phyloP scores from a whole-genome alignment of 83 land plant genomes.

The Diphasiastrum complanatum region DNA sequence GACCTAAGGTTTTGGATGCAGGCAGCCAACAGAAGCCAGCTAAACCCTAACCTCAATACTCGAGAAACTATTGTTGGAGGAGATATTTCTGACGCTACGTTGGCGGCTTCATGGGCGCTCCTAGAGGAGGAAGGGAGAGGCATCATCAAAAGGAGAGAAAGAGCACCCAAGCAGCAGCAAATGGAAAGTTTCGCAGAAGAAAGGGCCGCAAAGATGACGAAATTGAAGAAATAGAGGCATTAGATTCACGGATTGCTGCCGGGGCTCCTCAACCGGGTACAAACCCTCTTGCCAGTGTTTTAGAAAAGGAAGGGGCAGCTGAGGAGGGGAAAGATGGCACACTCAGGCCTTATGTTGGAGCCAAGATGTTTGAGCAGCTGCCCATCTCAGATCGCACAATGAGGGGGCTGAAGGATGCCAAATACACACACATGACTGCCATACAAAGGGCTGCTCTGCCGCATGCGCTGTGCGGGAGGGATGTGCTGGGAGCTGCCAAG shows the following conservation, averaged over 20 bases:
- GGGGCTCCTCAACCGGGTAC: constrained; percentile 30
- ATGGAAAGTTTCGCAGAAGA: constrained; percentile 5
- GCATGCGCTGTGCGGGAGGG: constrained; percentile 78
- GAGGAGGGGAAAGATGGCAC: constrained; percentile 1
- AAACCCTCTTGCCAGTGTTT: constrained; percentile 15
- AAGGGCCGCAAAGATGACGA: constrained; percentile 13
- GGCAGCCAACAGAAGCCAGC: too few relatives aligned
- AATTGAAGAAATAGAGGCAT: constrained; percentile 12
- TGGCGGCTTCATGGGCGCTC: constrained; percentile 8
- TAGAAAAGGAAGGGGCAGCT: constrained; percentile 8
- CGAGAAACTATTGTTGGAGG: too few relatives aligned
- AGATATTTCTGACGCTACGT: too few relatives aligned
- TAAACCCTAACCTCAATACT: too few relatives aligned
- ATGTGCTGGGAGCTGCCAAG: constrained; percentile 93
- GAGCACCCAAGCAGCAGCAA: constrained; percentile 1
- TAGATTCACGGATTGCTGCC: constrained; percentile 26
- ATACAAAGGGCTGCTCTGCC: constrained; percentile 90
- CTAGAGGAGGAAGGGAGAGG: not conserved
- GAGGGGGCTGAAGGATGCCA: constrained; percentile 42
- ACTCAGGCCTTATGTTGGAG: constrained; percentile 46
- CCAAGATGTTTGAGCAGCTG: constrained; percentile 49
- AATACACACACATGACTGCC: constrained; percentile 62
- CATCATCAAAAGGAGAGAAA: not conserved
- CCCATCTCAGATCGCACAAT: constrained; percentile 66
- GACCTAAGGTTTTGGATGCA: too few relatives aligned